Evolutionary conservation across 73 alveolate species (phyloP), one percentile per base, ranked within the genome.

Genomic region (Symbiodinium natans): DNA sequence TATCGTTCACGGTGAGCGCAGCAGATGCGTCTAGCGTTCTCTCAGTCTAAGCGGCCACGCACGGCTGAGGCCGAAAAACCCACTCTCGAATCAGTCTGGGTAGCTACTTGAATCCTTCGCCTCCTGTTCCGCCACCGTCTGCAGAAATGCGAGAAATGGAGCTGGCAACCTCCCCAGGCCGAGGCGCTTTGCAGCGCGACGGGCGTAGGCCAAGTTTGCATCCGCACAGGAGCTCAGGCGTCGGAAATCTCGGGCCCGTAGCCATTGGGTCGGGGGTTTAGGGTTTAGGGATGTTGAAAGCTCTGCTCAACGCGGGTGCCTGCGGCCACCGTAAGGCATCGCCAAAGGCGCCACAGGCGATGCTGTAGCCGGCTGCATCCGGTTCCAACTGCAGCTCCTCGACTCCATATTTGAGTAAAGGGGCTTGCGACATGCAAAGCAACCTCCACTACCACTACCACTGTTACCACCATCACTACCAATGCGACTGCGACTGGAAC

Each of bases 361-460:
- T 63, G 80, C 80, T 29, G 36, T 63, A 29, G 80, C 80, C 27
- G 80, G 80, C 80, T n/a, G 80, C 80, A 63, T 63, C 80, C 7
- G 10, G 80, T 36, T 63, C 80, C 11, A 63, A 11, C 36, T 29
- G 15, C n/a, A 23, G 31, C 71, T 52, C 71, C 71, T 52, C n/a
- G n/a, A n/a, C n/a, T n/a, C n/a, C n/a, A n/a, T n/a, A n/a, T n/a
- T n/a, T n/a, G n/a, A n/a, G n/a, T n/a, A n/a, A n/a, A n/a, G n/a
- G n/a, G n/a, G n/a, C n/a, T n/a, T n/a, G n/a, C n/a, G n/a, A n/a
- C n/a, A n/a, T n/a, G n/a, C n/a, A n/a, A n/a, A n/a, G n/a, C n/a
- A n/a, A n/a, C n/a, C n/a, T n/a, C n/a, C n/a, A n/a, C n/a, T n/a
- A n/a, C n/a, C n/a, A n/a, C n/a, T n/a, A n/a, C n/a, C n/a, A n/a